Conservation (phyloP, 2,329 filamentous ascomycete genomes). For the Paracamarosporium sp. region DNA sequence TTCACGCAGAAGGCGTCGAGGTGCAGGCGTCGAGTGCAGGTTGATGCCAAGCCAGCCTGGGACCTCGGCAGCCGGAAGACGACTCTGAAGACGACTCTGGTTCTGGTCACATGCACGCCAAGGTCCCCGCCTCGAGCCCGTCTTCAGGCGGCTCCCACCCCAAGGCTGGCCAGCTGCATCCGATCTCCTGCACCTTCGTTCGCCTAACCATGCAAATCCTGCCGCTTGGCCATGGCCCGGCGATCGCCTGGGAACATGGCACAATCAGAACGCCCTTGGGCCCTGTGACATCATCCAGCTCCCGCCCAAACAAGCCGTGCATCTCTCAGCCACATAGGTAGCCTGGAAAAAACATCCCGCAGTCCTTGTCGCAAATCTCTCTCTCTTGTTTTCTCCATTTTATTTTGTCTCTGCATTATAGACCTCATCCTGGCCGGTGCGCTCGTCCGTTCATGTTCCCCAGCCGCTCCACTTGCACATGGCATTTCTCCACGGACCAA, state of each 20-base stretch:
- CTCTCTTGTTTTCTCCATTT: neutral
- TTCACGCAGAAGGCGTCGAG: neutral
- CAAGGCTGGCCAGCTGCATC: neutral
- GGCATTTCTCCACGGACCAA: constrained; percentile 26
- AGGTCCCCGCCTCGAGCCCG: constrained; percentile 5
- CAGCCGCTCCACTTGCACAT: constrained; percentile 20
- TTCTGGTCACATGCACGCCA: constrained; percentile 10
- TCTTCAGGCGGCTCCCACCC: too few relatives aligned
- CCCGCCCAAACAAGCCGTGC: neutral
- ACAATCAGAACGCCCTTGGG: neutral
- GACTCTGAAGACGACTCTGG: too few relatives aligned
- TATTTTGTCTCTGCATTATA: neutral
- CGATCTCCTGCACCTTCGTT: neutral
- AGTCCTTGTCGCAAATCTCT: neutral
- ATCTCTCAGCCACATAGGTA: constrained; percentile 6
- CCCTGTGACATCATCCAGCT: constrained; percentile 6
- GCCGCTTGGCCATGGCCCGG: neutral
- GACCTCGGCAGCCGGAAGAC: constrained; percentile 39
- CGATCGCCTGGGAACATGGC: neutral
- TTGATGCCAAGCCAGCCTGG: constrained; percentile 17
- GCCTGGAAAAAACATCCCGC: neutral
- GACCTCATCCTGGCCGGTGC: neutral
- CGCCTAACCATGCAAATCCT: neutral
- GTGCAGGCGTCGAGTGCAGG: constrained; percentile 25
- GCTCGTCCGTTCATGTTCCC: neutral